Conservation (phyloP, 2,329 filamentous ascomycete genomes). For the Venturia oleaginea region DNA sequence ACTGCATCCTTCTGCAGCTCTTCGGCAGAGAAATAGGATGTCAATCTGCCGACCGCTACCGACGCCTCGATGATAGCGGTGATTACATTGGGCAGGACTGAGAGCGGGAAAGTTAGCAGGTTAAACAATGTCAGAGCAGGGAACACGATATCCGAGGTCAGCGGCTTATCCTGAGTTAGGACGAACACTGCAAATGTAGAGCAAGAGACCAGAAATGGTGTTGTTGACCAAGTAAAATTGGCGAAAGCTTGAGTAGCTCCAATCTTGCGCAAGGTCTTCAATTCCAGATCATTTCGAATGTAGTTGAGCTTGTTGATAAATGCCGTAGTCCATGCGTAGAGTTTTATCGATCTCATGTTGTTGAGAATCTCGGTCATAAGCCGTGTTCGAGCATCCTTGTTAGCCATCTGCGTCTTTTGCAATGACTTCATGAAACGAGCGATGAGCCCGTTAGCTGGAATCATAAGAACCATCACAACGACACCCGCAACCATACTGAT, state of each 20-base stretch:
- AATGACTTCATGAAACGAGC: slow-evolving; percentile 87
- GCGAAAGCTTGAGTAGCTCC: slow-evolving; percentile 88
- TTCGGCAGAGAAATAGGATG: slow-evolving; percentile 75
- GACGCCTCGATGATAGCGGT: slow-evolving; percentile 90
- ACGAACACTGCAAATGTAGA: slow-evolving; percentile 94
- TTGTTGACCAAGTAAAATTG: slow-evolving; percentile 97
- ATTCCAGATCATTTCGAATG: slow-evolving; percentile 89
- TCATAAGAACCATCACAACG: slow-evolving; percentile 93
- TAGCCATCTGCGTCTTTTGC: slow-evolving; percentile 97
- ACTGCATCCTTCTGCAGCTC: slow-evolving; percentile 86
- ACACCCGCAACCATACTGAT: slow-evolving; percentile 93
- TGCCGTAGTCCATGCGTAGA: slow-evolving; percentile 93
- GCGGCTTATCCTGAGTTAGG: slow-evolving; percentile 65
- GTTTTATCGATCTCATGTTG: slow-evolving; percentile 98
- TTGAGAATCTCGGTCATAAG: slow-evolving; percentile 96
- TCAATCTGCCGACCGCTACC: slow-evolving; percentile 83
- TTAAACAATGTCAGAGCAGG: slow-evolving; percentile 92
- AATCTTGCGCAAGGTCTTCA: slow-evolving; percentile 93
- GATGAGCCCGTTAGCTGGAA: slow-evolving; percentile 88
- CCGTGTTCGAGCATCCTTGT: slow-evolving; percentile 88
- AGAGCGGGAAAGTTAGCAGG: slow-evolving; percentile 85
- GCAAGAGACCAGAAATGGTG: slow-evolving; percentile 94
- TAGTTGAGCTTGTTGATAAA: slow-evolving; percentile 97
- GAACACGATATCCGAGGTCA: slow-evolving; percentile 94
- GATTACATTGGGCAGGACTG: slow-evolving; percentile 95